phyloP scores from a whole-genome alignment of 2,329 filamentous ascomycete genomes.

The Parastagonospora avenae region DNA sequence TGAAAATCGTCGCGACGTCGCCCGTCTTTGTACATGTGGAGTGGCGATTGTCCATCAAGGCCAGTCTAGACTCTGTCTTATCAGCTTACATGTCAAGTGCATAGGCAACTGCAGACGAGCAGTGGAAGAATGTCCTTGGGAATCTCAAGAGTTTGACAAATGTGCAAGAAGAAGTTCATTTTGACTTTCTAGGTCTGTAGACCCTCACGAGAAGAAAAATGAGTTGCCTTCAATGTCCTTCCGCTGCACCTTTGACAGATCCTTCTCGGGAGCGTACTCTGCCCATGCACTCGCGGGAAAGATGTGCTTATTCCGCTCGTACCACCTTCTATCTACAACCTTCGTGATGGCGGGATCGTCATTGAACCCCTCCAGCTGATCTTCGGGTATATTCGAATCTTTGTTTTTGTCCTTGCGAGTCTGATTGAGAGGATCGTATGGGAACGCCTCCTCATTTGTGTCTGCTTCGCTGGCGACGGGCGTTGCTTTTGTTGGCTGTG shows the following conservation, averaged over 20 bases:
- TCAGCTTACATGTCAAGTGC: too few relatives aligned
- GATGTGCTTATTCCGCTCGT: conserved; percentile 97
- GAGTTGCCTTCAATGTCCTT: conserved; percentile 89
- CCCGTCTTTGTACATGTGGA: background rate
- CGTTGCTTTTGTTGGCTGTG: conserved; percentile 53
- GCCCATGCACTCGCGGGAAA: conserved; percentile 96
- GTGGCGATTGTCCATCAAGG: too few relatives aligned
- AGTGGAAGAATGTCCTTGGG: too few relatives aligned
- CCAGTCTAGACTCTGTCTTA: too few relatives aligned
- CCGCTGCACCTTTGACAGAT: conserved; percentile 77
- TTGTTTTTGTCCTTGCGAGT: conserved; percentile 43
- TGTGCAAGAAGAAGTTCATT: too few relatives aligned
- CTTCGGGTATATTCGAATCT: conserved; percentile 50
- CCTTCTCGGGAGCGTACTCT: conserved; percentile 87
- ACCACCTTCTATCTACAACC: conserved; percentile 95
- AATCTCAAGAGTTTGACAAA: too few relatives aligned
- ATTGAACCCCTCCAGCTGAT: conserved; percentile 69
- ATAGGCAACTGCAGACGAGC: too few relatives aligned
- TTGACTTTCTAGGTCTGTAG: too few relatives aligned
- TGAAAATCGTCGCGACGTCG: background rate
- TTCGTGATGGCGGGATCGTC: conserved; percentile 86
- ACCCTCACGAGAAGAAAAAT: conserved; percentile 67
- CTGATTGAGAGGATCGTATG: conserved; percentile 50
- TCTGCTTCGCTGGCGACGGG: conserved; percentile 25
- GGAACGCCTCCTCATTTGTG: conserved; percentile 22